Evolutionary conservation across 129 eudicot genomes (phyloP), one percentile per base, ranked within the genome.

Genomic region (Artemisia annua): DNA sequence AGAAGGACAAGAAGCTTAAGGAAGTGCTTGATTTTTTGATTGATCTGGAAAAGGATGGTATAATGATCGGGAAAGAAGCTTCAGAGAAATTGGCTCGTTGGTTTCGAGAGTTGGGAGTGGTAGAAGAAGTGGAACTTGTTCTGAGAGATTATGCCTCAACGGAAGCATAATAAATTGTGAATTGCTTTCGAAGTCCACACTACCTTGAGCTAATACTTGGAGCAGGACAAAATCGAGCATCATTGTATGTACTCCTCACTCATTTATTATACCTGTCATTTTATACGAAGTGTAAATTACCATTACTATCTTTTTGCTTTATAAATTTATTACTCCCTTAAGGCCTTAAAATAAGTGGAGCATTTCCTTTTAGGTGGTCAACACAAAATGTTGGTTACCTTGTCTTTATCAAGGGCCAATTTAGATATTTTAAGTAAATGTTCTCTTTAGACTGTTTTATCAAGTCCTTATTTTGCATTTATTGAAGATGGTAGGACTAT

Each of bases 51-150:
- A 88, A 17, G 56, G 82, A 86, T 67, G 95, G 96, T 28, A 63
- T 90, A 56, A 17, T 79, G 69, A 69, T 94, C 19, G 98, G 87
- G 28, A 83, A 83, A 84, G 98, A 94, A 80, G 86, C 88, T 74
- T 90, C 97, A 0, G 82, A 74, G 70, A 73, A 87, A 61, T 77
- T 94, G 78, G 97, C 82, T 54, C 71, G 87, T 26, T 94, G 98
- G 98, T 90, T 94, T 74, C 56, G 78, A 53, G 82, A 77, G 71
- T 58, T 94, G 75, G 98, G 98, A 26, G 93, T 94, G 60, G 93
- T 84, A 26, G 94, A 90, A 75, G 96, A 94, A 79, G 96, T 94
- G 14, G 97, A 87, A 72, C 81, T 75, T 68, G 83, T 87, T 54
- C 51, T 93, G 64, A 84, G 87, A 84, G 96, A 90, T 44, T 90